Conservation (phyloP, 148 eudicot genomes). For the Linanthus parryae region DNA sequence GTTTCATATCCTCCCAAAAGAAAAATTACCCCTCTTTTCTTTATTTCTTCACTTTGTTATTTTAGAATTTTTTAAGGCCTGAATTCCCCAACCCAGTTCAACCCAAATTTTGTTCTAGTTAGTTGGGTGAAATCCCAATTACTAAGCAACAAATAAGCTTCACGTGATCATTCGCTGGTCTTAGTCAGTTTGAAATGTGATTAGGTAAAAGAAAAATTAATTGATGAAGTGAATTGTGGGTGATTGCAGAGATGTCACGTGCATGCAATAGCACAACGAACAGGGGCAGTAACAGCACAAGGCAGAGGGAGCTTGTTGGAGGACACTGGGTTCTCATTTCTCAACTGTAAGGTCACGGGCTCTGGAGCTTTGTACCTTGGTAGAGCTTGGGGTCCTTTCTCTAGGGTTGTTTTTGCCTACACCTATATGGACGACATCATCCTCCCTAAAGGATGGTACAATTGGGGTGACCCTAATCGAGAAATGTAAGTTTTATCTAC, state of each 20-base stretch:
- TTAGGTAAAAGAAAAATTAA: no score
- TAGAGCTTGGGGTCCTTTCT: slow-evolving; percentile 93
- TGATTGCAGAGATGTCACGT: slow-evolving; percentile 58
- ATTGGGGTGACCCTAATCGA: slow-evolving; percentile 81
- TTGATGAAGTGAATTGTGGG: no score
- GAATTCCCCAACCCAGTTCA: no score
- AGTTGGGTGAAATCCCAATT: no score
- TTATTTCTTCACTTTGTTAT: no score
- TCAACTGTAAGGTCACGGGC: slow-evolving; percentile 82
- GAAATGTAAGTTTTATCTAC: slow-evolving; percentile 50
- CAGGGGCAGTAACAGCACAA: slow-evolving; percentile 89
- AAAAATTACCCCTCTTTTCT: no score
- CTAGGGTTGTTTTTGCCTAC: slow-evolving; percentile 80
- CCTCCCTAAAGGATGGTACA: slow-evolving; percentile 82
- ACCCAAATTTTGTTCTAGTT: no score
- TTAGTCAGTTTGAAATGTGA: no score
- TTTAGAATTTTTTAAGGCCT: no score
- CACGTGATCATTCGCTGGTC: no score
- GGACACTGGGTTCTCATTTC: slow-evolving; percentile 80
- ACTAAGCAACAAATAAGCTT: no score
- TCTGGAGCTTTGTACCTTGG: slow-evolving; percentile 81
- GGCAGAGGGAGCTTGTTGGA: slow-evolving; percentile 70
- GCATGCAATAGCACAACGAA: slow-evolving; percentile 56
- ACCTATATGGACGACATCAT: slow-evolving; percentile 86
- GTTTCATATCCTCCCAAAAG: no score